Conservation (phyloP, 768 basidiomycete species). For the Peribolospora kevripleyi region DNA sequence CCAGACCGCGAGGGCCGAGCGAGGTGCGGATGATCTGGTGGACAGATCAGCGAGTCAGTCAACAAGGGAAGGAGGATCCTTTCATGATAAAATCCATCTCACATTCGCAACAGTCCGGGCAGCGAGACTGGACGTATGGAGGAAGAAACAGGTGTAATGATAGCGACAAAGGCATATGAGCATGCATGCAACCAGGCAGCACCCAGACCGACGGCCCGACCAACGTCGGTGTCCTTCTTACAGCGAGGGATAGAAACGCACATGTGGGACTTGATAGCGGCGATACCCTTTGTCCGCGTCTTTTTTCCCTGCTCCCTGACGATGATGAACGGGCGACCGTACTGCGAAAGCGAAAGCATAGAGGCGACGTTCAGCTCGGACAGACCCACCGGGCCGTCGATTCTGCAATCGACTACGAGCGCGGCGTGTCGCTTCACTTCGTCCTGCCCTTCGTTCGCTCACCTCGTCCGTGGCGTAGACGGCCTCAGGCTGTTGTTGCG, state of each 20-base stretch:
- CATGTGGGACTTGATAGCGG: constrained; percentile 73
- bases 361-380: not conserved
- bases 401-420: not conserved
- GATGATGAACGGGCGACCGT: constrained; percentile 93
- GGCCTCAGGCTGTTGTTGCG: constrained; percentile 23
- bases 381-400: not conserved
- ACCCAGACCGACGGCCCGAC: no score
- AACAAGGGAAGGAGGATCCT: not conserved
- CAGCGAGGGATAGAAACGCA: not conserved
- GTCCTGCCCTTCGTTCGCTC: not conserved
- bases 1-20: constrained; percentile 67
- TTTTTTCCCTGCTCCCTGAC: constrained; percentile 78
- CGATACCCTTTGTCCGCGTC: constrained; percentile 70
- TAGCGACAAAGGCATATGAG: not conserved
- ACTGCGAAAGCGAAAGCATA: constrained; percentile 25
- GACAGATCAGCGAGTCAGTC: constrained; percentile 30
- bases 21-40: constrained; percentile 87
- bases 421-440: not conserved
- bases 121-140: no score
- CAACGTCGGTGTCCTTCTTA: no score
- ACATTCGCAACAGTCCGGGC: not conserved
- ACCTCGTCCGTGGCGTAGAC: constrained; percentile 76
- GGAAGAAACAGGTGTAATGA: no score
- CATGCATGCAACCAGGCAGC: constrained; percentile 6
- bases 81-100: not conserved